A percentile compares a stretch with the other conserved stretches of the same genome.
Evolutionary conservation across 129 eudicot species (phyloP).

Genomic region (Deinandra increscens): DNA sequence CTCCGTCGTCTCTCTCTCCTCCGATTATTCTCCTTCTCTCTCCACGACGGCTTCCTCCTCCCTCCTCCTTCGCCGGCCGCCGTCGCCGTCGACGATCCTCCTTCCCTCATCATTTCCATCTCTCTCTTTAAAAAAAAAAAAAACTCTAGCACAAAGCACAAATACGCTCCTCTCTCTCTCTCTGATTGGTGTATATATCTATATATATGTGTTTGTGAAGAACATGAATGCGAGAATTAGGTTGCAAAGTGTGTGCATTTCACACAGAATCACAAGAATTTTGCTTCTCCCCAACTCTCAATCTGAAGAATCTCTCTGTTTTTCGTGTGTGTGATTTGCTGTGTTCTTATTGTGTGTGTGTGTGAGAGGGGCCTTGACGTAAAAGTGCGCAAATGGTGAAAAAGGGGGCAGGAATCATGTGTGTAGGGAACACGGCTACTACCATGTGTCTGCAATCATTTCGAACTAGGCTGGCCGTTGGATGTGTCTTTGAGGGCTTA

Average conservation of each 20-base stretch:
- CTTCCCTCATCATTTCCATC: slow-evolving; percentile 59
- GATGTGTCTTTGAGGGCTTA: slow-evolving; percentile 6
- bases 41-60: slow-evolving; percentile 97
- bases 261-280: slow-evolving; percentile 53
- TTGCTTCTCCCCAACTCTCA: slow-evolving; percentile 31
- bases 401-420: slow-evolving; percentile 30
- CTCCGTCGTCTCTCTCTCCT: slow-evolving; percentile 94
- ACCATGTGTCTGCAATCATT: slow-evolving; percentile 41
- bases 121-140: neutral
- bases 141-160: slow-evolving; percentile 11
- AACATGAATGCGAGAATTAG: slow-evolving; percentile 14
- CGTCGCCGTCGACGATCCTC: slow-evolving; percentile 39
- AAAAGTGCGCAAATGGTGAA: slow-evolving; percentile 11
- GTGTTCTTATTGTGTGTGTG: slow-evolving; percentile 11
- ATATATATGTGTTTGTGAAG: slow-evolving; percentile 14
- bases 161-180: neutral
- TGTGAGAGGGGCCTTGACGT: slow-evolving; percentile 3
- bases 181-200: neutral
- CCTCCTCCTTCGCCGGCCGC: slow-evolving; percentile 51
- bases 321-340: slow-evolving; percentile 2
- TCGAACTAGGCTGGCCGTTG: slow-evolving; percentile 20
- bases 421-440: slow-evolving; percentile 24
- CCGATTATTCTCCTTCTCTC: slow-evolving; percentile 93
- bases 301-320: slow-evolving; percentile 28
- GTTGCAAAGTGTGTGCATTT: slow-evolving; percentile 16